Base-by-base conservation (phyloP, 192 early-diverging fungal genomes). In the Coemansia sp. region DNA sequence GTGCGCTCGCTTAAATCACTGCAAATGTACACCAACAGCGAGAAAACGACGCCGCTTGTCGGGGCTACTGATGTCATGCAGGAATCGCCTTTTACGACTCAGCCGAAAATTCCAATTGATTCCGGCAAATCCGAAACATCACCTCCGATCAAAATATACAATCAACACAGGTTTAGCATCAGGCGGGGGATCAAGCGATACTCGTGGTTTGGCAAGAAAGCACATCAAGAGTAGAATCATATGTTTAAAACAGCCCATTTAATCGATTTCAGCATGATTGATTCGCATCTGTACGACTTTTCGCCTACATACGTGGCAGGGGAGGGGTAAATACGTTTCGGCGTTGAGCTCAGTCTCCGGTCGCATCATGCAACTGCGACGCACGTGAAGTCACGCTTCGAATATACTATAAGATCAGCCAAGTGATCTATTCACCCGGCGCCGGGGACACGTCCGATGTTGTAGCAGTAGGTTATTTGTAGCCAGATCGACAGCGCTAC, bases 191-290 rank as follows among this genome's bases (percentile, higher is more conserved):
- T 75, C 45, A 81, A 61, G 64, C 63, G 70, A 24, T 67, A 59
- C 62, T 67, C 70, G 27, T 73, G 74, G 70, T 81, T 81, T 46
- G 70, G 70, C 1, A 72, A 64, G n/a, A 72, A 70, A 21, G 36
- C 65, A 14, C 54, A 57, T 31, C 54, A 57, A 35, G 33, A 57
- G 14, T 57, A 57, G 31, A 14, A 51, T 27, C 27, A 51, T 6
- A 19, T 3, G 19, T n/a, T 48, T 16, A 48, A 31, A 33, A 27
- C 3, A 31, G 27, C 27, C 8, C 31, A 2, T 34, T 35, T 16
- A 57, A 34, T 35, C 5, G 17, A 6, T 34, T 35, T 7, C 4
- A 57, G 16, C 33, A 33, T 13, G 11, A 54, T 29, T 4, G 27
- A 54, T 54, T 14, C n/a, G n/a, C 10, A 19, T 19, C 46, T 45